Conservation (phyloP, 148 eudicot genomes). For the Rhododendron griersonianum region DNA sequence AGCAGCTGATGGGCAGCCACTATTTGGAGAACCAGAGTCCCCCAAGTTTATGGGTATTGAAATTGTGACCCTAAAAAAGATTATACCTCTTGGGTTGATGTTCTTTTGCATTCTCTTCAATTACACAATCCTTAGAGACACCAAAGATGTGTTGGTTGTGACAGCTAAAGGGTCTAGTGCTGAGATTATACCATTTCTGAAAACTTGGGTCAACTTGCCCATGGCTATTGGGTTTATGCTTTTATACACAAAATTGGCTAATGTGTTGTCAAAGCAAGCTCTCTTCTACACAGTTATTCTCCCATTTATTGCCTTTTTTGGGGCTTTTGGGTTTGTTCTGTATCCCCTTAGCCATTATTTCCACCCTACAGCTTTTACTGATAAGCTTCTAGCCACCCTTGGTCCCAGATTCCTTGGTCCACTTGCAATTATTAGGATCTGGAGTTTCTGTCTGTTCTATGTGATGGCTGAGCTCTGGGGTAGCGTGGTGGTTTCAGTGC, state of each 20-base stretch:
- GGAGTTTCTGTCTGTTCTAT: conserved; percentile 99
- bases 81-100: conserved; percentile 93
- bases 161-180: conserved; percentile 98
- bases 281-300: conserved; percentile 75
- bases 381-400: conserved; percentile 62
- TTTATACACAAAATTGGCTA: conserved; percentile 71
- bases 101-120: conserved; percentile 94
- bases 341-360: conserved; percentile 83
- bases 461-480: conserved; percentile 99
- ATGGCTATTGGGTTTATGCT: conserved; percentile 99
- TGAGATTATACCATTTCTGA: conserved; percentile 92
- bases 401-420: conserved; percentile 97
- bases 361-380: conserved; percentile 86
- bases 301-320: conserved; percentile 93
- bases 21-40: conserved; percentile 37
- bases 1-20: conserved; percentile 53
- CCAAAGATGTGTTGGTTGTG: conserved; percentile 96
- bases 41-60: conserved; percentile 78
- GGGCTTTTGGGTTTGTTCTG: conserved; percentile 94
- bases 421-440: conserved; percentile 92
- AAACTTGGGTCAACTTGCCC: conserved; percentile 98
- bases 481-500: conserved; percentile 93
- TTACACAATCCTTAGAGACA: conserved; percentile 90
- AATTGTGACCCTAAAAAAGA: conserved; percentile 68
- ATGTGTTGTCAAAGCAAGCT: conserved; percentile 80